Percentiles rank a stretch among this genome's conserved stretches.
Conservation (phyloP, 1,139 yeast species). For the Candida tetrigidarum region DNA sequence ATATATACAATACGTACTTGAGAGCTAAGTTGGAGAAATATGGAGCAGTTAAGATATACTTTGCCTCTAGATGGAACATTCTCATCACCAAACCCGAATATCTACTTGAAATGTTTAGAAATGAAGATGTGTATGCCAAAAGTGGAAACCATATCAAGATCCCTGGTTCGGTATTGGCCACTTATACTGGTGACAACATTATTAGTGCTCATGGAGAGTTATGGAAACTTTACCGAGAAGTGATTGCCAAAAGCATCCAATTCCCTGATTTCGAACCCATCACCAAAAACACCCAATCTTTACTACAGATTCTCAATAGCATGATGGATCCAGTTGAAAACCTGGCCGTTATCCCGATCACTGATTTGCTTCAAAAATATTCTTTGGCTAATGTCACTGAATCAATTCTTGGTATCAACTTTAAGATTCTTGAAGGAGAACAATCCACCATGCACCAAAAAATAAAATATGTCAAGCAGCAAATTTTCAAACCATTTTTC, state of each 20-base stretch:
- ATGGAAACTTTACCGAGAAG: constrained; percentile 56
- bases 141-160: constrained; percentile 66
- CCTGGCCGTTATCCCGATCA: constrained; percentile 26
- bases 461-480: constrained; percentile 50
- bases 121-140: constrained; percentile 55
- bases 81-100: constrained; percentile 54
- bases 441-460: constrained; percentile 40
- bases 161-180: constrained; percentile 58
- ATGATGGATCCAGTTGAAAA: constrained; percentile 11
- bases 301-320: constrained; percentile 21
- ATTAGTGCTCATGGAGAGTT: constrained; percentile 60
- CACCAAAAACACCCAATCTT: constrained; percentile 33
- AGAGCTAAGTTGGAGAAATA: constrained; percentile 45
- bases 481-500: constrained; percentile 59
- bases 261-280: constrained; percentile 48
- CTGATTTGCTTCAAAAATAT: constrained; percentile 49
- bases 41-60: constrained; percentile 65
- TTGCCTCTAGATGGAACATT: constrained; percentile 68
- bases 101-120: constrained; percentile 49
- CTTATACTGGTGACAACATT: constrained; percentile 65
- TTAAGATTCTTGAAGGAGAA: constrained; percentile 28
- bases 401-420: constrained; percentile 54
- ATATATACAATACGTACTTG: constrained; percentile 46
- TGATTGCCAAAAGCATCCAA: constrained; percentile 53
- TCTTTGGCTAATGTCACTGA: constrained; percentile 56